A percentile compares a stretch with the other conserved stretches of the same genome.
phyloP scores from a whole-genome alignment of 1,139 yeast species.

The Kodamaea sp. region DNA sequence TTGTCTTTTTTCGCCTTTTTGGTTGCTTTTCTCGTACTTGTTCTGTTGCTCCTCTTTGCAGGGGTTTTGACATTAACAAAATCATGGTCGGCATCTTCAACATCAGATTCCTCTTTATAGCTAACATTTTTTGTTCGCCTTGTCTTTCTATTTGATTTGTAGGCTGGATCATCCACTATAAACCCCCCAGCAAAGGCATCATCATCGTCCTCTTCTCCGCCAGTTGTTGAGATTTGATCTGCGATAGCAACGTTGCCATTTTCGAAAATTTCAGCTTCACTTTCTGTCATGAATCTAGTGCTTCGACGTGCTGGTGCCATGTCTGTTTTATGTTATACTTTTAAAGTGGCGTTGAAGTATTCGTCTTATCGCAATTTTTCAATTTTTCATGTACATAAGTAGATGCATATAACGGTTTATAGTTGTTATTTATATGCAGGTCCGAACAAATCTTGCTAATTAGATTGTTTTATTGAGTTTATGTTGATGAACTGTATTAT shows the following conservation, averaged over 20 bases:
- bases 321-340: not conserved
- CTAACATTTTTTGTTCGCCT: constrained; percentile 17
- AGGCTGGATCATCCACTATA: constrained; percentile 33
- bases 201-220: constrained; percentile 5
- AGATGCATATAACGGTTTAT: too few species aligned
- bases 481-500: too few species aligned
- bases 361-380: too few species aligned
- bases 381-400: too few species aligned
- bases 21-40: constrained; percentile 16
- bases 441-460: too few species aligned
- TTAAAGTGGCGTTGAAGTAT: too few species aligned
- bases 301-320: constrained; percentile 1
- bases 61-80: constrained; percentile 14
- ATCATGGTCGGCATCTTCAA: constrained; percentile 16
- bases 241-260: constrained; percentile 1
- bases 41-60: constrained; percentile 12
- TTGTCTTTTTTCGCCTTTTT: constrained; percentile 16
- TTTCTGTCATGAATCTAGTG: not conserved
- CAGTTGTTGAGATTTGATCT: not conserved
- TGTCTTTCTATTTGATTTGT: constrained; percentile 17
- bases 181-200: constrained; percentile 39
- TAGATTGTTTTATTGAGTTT: too few species aligned
- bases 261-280: not conserved
- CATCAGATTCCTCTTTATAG: constrained; percentile 24
- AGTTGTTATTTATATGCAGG: too few species aligned